phyloP scores from a whole-genome alignment of 179 eudicot genomes.

The Camellia oleifera region DNA sequence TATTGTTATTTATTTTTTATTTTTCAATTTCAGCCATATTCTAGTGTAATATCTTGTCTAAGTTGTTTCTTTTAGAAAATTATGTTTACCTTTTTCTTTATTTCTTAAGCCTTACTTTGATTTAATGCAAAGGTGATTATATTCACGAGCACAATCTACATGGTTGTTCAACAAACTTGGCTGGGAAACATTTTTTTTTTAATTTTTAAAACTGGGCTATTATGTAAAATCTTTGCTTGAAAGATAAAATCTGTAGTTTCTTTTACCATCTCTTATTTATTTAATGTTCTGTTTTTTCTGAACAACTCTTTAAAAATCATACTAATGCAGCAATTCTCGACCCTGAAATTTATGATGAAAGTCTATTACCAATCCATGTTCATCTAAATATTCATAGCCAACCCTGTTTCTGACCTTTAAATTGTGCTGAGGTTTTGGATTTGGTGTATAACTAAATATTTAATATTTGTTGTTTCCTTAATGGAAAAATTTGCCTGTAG shows the following conservation, averaged over 20 bases:
- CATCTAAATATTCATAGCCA: not conserved
- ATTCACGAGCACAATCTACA: not conserved
- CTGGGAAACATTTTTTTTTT: no score
- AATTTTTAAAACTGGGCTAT: not conserved
- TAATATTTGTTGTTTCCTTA: not conserved
- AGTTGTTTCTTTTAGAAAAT: not conserved
- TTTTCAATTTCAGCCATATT: no score
- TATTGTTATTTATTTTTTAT: no score
- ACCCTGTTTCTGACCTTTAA: not conserved
- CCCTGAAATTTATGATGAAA: not conserved
- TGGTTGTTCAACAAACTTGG: not conserved
- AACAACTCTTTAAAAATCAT: not conserved
- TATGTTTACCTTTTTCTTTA: not conserved
- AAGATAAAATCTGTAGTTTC: not conserved
- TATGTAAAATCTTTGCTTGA: not conserved
- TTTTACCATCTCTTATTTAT: not conserved
- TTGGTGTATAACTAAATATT: not conserved
- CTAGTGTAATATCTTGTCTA: no score
- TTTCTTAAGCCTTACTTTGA: not conserved
- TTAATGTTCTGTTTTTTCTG: not conserved
- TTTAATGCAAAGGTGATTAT: not conserved
- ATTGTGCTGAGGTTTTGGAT: not conserved
- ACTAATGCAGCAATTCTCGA: not conserved
- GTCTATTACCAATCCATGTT: not conserved
- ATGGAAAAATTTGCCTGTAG: not conserved